Percentiles rank a stretch among this genome's conserved stretches.
These are phyloP conservation scores for Apostasia ramifera DNA, from an alignment of 106 monocot genomes.

Conservation along the genomic window DNA sequence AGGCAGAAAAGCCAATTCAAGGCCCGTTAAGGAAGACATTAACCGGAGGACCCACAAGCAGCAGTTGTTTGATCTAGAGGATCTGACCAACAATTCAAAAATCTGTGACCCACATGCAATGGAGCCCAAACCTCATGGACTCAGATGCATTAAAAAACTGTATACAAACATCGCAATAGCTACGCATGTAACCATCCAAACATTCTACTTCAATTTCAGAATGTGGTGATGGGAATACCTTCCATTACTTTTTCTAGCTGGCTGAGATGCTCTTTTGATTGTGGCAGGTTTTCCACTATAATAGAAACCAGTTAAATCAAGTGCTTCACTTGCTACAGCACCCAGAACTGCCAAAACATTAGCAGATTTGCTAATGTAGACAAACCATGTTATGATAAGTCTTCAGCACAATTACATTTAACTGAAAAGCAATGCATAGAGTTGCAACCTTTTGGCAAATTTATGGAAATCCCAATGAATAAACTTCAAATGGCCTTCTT, in stretches of 20 bases:
- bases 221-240: slow-evolving; percentile 21
- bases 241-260: slow-evolving; percentile 38
- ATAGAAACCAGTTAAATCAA: slow-evolving; percentile 95
- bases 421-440: not conserved
- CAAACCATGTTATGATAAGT: slow-evolving; percentile 7
- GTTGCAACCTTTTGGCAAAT: slow-evolving; percentile 85
- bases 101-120: too few species aligned
- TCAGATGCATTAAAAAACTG: too few species aligned
- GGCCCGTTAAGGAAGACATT: too few species aligned
- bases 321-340: slow-evolving; percentile 82
- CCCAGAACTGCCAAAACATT: slow-evolving; percentile 97
- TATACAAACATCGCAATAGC: not conserved
- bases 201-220: not conserved
- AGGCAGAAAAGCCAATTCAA: too few species aligned
- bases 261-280: slow-evolving; percentile 38
- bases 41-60: too few species aligned
- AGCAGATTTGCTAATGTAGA: slow-evolving; percentile 70
- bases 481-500: slow-evolving; percentile 83
- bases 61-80: too few species aligned
- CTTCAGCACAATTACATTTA: slow-evolving; percentile 4
- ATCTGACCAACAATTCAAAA: too few species aligned
- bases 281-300: slow-evolving; percentile 74
- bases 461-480: slow-evolving; percentile 99
- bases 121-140: too few species aligned
- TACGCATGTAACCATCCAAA: not conserved